These are phyloP conservation scores for Backusella circina DNA, from an alignment of 192 early-diverging fungal species.

Conservation along the genomic window DNA sequence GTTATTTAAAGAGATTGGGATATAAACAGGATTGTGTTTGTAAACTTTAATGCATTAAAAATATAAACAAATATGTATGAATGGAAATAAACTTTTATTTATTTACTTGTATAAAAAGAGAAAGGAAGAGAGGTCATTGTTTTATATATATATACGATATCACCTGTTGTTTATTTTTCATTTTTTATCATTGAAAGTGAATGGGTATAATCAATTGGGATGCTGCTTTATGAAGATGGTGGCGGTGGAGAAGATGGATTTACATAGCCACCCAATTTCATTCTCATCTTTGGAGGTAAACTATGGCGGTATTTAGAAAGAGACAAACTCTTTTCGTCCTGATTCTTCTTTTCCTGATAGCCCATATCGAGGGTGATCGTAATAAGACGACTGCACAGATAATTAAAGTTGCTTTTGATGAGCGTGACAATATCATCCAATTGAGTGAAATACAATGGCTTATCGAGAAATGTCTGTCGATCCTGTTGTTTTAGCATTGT, in stretches of 20 bases:
- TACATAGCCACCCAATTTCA: conserved; percentile 23
- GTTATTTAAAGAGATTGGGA: conserved; percentile 65
- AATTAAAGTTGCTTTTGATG: conserved; percentile 58
- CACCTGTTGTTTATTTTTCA: background rate
- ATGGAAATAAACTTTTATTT: background rate
- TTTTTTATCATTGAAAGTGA: no score
- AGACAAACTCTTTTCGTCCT: background rate
- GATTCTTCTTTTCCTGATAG: conserved; percentile 15
- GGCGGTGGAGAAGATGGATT: background rate
- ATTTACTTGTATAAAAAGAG: background rate
- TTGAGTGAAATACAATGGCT: conserved; percentile 59
- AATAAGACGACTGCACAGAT: conserved; percentile 60
- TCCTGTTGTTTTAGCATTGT: conserved; percentile 63
- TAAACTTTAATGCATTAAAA: background rate
- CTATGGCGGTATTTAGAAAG: background rate
- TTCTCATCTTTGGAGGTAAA: conserved; percentile 27
- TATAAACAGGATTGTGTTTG: conserved; percentile 12
- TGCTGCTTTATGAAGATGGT: background rate
- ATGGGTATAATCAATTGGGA: no score
- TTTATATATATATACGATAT: background rate
- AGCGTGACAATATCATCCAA: conserved; percentile 61
- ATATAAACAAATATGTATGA: background rate
- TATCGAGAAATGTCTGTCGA: conserved; percentile 55
- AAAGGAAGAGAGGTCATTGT: background rate
- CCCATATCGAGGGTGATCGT: conserved; percentile 66